phyloP scores from a whole-genome alignment of 805 yeast genomes.

The Metschnikowia matae region DNA sequence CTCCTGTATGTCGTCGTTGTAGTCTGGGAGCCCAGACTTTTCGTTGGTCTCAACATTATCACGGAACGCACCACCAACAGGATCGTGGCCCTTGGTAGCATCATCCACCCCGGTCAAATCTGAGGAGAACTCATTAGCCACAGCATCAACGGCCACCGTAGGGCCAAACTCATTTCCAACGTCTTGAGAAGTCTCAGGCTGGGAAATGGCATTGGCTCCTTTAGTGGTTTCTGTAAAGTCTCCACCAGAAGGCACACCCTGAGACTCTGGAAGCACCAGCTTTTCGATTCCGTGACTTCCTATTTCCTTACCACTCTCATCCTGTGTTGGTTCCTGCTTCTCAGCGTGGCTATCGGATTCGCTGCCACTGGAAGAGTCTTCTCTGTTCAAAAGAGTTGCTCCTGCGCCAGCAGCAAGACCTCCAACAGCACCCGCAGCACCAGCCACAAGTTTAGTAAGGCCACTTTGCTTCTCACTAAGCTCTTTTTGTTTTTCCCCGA shows the following conservation, averaged over 20 bases:
- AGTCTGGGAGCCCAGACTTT: slow-evolving; percentile 6
- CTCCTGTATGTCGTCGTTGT: slow-evolving; percentile 14
- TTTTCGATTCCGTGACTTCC: not conserved
- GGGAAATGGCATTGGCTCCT: not conserved
- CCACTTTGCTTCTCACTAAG: slow-evolving; percentile 2
- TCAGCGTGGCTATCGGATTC: not conserved
- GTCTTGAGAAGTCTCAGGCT: not conserved
- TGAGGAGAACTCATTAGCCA: slow-evolving; percentile 4
- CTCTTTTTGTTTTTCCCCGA: slow-evolving; percentile 6
- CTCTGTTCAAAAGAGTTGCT: not conserved
- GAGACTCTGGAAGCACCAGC: not conserved
- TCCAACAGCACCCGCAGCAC: slow-evolving; percentile 5
- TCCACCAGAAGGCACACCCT: not conserved
- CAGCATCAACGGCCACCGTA: slow-evolving; percentile 4
- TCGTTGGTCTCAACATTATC: slow-evolving; percentile 22
- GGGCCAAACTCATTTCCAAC: not conserved
- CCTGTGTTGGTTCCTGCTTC: not conserved
- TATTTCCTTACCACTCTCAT: no score
- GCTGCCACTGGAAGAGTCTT: not conserved
- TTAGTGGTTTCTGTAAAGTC: not conserved
- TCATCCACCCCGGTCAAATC: slow-evolving; percentile 26
- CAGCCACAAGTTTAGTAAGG: slow-evolving; percentile 1
- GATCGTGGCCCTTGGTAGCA: slow-evolving; percentile 9
- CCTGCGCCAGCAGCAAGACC: slow-evolving; percentile 2
- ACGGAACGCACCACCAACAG: slow-evolving; percentile 13